These are phyloP conservation scores for Corymbia calophylla DNA, from an alignment of 441 rosid genomes.

Conservation along the genomic window DNA sequence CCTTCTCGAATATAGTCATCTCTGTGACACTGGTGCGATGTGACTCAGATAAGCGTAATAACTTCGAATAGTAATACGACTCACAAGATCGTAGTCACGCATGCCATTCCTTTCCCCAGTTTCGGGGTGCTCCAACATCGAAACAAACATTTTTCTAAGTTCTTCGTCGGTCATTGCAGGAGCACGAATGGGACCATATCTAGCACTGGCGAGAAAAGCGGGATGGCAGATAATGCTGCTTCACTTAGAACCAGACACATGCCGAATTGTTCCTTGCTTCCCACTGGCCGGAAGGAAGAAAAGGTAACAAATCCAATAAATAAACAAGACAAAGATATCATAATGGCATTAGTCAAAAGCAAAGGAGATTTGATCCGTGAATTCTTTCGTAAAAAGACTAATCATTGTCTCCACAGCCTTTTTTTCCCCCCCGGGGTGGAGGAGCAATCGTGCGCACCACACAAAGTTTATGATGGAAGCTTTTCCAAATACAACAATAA, in stretches of 20 bases:
- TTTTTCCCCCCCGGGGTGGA: not conserved
- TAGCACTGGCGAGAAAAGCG: not conserved
- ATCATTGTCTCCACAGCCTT: not conserved
- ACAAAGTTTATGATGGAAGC: not conserved
- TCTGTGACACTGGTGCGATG: not conserved
- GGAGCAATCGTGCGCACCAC: not conserved
- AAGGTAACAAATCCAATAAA: not conserved
- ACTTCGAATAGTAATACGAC: not conserved
- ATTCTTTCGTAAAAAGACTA: not conserved
- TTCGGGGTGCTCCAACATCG: not conserved
- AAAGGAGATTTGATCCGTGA: not conserved
- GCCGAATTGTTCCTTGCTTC: not conserved
- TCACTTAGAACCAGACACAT: not conserved
- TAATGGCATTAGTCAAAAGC: slow-evolving; percentile 23
- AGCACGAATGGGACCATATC: not conserved
- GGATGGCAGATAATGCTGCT: not conserved
- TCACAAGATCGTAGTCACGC: rapidly evolving
- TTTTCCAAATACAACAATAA: not conserved
- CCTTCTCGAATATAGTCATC: not conserved
- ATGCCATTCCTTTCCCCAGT: not conserved
- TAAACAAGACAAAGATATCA: not conserved
- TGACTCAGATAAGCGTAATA: not conserved
- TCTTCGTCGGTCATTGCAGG: not conserved
- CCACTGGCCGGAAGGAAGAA: not conserved
- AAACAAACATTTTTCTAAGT: not conserved